Base-by-base conservation (phyloP, 1,139 yeast genomes). In the Hanseniaspora uvarum region DNA sequence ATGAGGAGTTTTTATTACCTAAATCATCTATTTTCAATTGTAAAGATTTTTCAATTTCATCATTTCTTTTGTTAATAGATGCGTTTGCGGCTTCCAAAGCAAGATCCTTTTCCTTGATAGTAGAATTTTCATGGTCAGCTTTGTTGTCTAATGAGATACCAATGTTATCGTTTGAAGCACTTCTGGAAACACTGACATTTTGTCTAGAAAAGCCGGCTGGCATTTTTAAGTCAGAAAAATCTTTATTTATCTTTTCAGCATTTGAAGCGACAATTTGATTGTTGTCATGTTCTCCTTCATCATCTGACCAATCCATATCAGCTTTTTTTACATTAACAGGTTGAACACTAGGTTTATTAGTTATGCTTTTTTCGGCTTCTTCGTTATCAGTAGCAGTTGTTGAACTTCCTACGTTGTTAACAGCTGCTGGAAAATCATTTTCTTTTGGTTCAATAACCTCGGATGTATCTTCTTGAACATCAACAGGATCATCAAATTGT, bases 251-350 rank as follows among this genome's bases (percentile, higher is more conserved):
- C 39, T 18, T 26, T 52, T 34, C 41, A 36, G 31, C 31, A 19
- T 28, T 45, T 14, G 26, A 18, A 14, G 41, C 50, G 14, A 16
- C 12, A n/a, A 18, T n/a, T 16, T 30, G 23, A 28, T 26, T 24
- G 7, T 11, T 10, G 5, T 26, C 16, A 14, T 14, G 12, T 40
- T 34, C 81, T 55, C 82, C 89, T 59, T 84, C 94, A 58, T 83
- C 94, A 57, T 86, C 81, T 5, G 89, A 82, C 89, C 94, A 86
- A 4, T 86, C 79, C 61, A 86, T 72, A 55, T 82, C 79, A 1
- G 94, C 86, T 64, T 82, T 83, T 37, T 83, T 78, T 0, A 95
- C 94, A 11, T 85, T 79, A 5, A 86, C 80, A 3, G 82, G 46
- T 39, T 48, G 46, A 48, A 48, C 52, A 23, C 45, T 40, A 31